Base-by-base conservation (phyloP, 106 monocot genomes). In the Apostasia shenzhenica region DNA sequence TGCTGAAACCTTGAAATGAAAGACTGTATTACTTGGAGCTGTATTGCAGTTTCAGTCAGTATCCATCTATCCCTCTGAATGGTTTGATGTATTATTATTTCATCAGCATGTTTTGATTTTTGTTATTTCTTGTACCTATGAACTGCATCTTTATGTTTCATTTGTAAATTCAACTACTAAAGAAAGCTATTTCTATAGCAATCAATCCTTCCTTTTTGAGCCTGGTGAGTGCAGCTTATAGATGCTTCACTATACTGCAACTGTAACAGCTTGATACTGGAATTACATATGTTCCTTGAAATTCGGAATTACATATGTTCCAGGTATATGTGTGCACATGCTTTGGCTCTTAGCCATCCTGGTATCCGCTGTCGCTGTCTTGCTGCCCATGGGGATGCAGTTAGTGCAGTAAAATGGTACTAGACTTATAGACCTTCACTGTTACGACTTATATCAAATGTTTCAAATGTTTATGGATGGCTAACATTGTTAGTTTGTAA, bases 361-460 rank as follows among this genome's bases (percentile, higher is more conserved):
- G 97, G 97, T 72, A 97, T 97, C 40, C 89, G 97, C 60, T 97
- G 97, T 63, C 86, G 97, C 8, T 97, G 92, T 75, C 82, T 97
- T 76, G 92, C 92, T 79, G 97, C 97, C 9, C 77, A 86, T 89
- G 97, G 97, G 66, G 97, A 97, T 92, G 84, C 97, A 57, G 87
- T 97, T 55, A 97, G 97, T 85, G 97, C 97, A 69, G 97, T 97
- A 38, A 97, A 97, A 85, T 97, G 97, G 97, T 97, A 86, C 14
- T 26, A 37, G 8, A 41, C 48, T 65, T 41, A 37, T 26, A 37
- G n/a, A 9, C 44, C 50, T 41, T n/a, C 12, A 65, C 6, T 48
- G 12, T 12, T 62, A 6, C 48, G 48, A 8, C 65, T 50, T 26
- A 26, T 26, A 26, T 26, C 26, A 26, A 26, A 26, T 2, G 66